Base-by-base conservation (phyloP, 768 basidiomycete genomes). In the Boletus vinaceobasis region DNA sequence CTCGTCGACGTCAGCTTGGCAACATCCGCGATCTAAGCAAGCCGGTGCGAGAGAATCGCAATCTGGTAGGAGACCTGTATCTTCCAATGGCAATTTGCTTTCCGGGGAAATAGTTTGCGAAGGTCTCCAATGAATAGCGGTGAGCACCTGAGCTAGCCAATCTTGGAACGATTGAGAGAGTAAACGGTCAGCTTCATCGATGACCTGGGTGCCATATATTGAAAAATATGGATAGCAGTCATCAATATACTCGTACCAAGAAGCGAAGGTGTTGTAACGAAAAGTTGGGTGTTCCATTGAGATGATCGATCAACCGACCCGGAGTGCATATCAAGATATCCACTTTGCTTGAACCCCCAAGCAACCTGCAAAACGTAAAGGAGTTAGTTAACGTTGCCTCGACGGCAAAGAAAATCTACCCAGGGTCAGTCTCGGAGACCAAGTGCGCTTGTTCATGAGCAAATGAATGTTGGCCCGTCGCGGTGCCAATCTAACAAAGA, bases 171-270 rank as follows among this genome's bases (percentile, higher is more conserved):
- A 93, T 68, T 98, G 94, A 10, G 90, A 88, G 9, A 99, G 79
- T 0, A 99, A 79, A n/a, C 94, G 83, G 67, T 99, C 97, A 0
- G 97, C 97, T 73, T 99, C 97, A 69, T 99, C 97, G 52, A 99
- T 92, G 29, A 98, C 86, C 93, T 96, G 54, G 10, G 27, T 26
- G 33, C 1, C 4, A 29, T 7, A 2, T 32, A n/a, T 48, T 60
- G n/a, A 51, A 32, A 27, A 21, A 27, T 14, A 33, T 40, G 10
- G 23, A 46, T 37, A 31, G 6, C 15, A 46, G 14, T 4, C 21
- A 52, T 27, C 19, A 32, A 37, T 21, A 21, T 29, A n/a, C 31
- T 75, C 87, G 27, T 65, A 93, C 96, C 56, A 98, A 75, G 71
- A 93, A 98, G n/a, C 95, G 87, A 7, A 99, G 79, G 70, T 98